Evolutionary conservation across 495 filamentous ascomycete species (phyloP), one percentile per base, ranked within the genome.

Genomic region (Tuber indicum): DNA sequence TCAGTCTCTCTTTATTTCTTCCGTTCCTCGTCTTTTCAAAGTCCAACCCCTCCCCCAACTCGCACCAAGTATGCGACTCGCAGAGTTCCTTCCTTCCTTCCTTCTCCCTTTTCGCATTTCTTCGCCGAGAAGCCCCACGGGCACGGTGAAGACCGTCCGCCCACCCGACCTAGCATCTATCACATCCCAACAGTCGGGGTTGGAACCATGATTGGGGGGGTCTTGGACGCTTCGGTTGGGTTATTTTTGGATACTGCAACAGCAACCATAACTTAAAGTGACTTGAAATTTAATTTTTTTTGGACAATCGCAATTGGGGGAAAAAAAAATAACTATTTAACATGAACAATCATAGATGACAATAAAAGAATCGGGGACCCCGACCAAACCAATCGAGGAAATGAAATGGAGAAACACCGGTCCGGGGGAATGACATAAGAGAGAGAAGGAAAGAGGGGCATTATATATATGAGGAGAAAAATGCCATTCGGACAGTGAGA

Each of bases 391-490:
- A 74, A 45, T 76, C 52, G 74, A 79, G 79, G 23, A 66, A 10
- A 66, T 66, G 58, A 66, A 32, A 32, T 66, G n/a, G n/a, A 16
- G 52, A 66, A n/a, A 32, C 58, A 32, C 58, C 58, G 16, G 26
- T 32, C 58, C 58, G 16, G 58, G 4, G 58, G 26, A 62, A 26
- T 14, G 47, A 80, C 78, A 80, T 80, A 80, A 73, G 78, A 79
- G 71, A 72, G 47, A 44, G 39, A 32, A 72, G 70, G 26, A 58
- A 32, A 32, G 32, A 76, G 73, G 36, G 36, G 75, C 71, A 26
- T n/a, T 41, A 79, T 73, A 80, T 74, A 79, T 71, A 72, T 72
- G 62, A 79, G 47, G 69, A 62, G 32, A 73, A 73, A 66, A 66
- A 66, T 36, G 58, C 26, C 58, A 36, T 32, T 36, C 58, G 26